Conservation (phyloP, 1,284 basidiomycete species). For the Termitomyces sp. region DNA sequence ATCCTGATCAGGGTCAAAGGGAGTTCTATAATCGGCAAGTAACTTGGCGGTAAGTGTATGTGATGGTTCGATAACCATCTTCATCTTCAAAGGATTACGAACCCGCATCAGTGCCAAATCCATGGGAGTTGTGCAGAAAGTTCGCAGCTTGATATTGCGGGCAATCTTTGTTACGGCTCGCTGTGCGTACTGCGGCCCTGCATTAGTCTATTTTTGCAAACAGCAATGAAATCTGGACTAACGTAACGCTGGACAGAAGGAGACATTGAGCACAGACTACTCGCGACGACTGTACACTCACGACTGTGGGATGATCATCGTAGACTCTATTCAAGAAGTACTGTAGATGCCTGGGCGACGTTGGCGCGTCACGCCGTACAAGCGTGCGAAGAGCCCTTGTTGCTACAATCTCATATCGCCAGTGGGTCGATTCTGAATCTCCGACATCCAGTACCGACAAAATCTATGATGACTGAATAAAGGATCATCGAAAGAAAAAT, state of each 20-base stretch:
- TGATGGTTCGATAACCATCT: slow-evolving; percentile 46
- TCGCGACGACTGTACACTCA: slow-evolving; percentile 27
- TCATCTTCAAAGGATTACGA: slow-evolving; percentile 56
- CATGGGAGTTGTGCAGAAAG: slow-evolving; percentile 52
- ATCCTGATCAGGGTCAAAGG: slow-evolving; percentile 32
- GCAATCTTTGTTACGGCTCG: slow-evolving; percentile 61
- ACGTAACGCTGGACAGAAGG: slow-evolving; percentile 50
- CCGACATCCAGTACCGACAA: slow-evolving; percentile 46
- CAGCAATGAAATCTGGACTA: slow-evolving; percentile 21
- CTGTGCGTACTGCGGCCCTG: slow-evolving; percentile 53
- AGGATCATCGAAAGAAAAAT: neutral
- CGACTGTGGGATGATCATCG: slow-evolving; percentile 61
- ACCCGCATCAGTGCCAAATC: slow-evolving; percentile 52
- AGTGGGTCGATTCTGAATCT: slow-evolving; percentile 63
- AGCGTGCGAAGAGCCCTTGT: slow-evolving; percentile 71
- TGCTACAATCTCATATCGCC: slow-evolving; percentile 79
- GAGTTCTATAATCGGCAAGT: slow-evolving; percentile 42
- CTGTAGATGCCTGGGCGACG: slow-evolving; percentile 45
- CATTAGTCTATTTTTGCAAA: slow-evolving; percentile 4
- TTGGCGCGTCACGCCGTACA: slow-evolving; percentile 68
- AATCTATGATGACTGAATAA: slow-evolving; percentile 27
- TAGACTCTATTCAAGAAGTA: slow-evolving; percentile 54
- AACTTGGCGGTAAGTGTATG: slow-evolving; percentile 55
- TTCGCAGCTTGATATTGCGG: slow-evolving; percentile 76
- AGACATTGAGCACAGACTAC: neutral